A percentile compares a stretch with the other conserved stretches of the same genome.
phyloP scores from a whole-genome alignment of 768 basidiomycete species.

The Xerocomellus intermedius region DNA sequence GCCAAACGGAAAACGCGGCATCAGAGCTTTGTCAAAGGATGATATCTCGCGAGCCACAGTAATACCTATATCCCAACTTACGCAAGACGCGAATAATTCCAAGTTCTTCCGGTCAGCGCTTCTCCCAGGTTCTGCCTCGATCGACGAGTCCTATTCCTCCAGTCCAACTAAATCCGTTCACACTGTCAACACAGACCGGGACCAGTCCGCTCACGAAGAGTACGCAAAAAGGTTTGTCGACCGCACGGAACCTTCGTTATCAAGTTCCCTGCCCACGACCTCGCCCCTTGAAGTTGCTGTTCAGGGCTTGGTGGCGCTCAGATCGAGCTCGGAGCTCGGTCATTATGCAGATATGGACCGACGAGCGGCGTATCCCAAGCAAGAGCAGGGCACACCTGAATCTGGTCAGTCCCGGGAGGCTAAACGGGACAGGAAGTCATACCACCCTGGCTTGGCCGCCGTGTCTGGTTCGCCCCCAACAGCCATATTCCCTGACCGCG shows the following conservation, averaged over 20 bases:
- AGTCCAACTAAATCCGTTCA: slow-evolving; percentile 59
- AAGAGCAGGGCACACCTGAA: slow-evolving; percentile 53
- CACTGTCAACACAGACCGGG: slow-evolving; percentile 37
- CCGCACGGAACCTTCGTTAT: slow-evolving; percentile 58
- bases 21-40: slow-evolving; percentile 53
- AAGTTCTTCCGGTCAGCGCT: slow-evolving; percentile 57
- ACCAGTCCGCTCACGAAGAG: slow-evolving; percentile 24
- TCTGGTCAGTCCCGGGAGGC: slow-evolving; percentile 48
- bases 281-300: slow-evolving; percentile 42
- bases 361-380: slow-evolving; percentile 29
- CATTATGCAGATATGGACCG: slow-evolving; percentile 69
- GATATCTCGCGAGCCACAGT: slow-evolving; percentile 55
- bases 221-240: slow-evolving; percentile 42
- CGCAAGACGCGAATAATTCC: slow-evolving; percentile 52
- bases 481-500: slow-evolving; percentile 34
- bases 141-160: slow-evolving; percentile 36
- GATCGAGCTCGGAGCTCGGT: slow-evolving; percentile 80
- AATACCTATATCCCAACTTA: slow-evolving; percentile 56
- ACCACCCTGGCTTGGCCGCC: slow-evolving; percentile 55
- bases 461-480: slow-evolving; percentile 47
- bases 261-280: slow-evolving; percentile 53
- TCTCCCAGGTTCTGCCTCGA: slow-evolving; percentile 20
- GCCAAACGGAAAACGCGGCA: slow-evolving; percentile 32
- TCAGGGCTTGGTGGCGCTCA: slow-evolving; percentile 35
- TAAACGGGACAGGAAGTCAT: slow-evolving; percentile 59